Conservation (phyloP, 768 basidiomycete genomes). For the Tulasnella sp. region DNA sequence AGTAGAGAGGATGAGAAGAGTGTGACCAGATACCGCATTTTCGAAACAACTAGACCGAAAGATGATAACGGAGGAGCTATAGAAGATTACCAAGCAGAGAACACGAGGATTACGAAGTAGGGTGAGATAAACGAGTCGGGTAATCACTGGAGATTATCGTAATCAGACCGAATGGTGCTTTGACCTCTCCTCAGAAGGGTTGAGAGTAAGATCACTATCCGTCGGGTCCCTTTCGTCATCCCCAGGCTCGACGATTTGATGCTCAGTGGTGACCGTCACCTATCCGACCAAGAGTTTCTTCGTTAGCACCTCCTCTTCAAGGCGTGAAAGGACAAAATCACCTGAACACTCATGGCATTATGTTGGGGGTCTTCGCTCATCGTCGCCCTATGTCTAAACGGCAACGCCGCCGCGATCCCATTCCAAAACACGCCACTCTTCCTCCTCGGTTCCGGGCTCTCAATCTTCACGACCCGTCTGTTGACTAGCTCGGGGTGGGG, state of each 20-base stretch:
- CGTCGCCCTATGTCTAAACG: not conserved
- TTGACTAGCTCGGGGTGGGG: not conserved
- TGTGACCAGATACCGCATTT: too few relatives aligned
- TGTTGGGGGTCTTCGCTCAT: conserved; percentile 4
- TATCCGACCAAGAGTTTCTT: not conserved
- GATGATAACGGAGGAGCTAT: too few relatives aligned
- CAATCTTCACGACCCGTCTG: not conserved
- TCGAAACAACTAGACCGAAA: too few relatives aligned
- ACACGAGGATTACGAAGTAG: too few relatives aligned
- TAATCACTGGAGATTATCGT: not conserved
- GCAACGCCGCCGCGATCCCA: not conserved
- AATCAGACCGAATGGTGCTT: not conserved
- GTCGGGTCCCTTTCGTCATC: not conserved
- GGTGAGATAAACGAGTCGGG: too few relatives aligned
- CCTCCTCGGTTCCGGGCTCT: not conserved
- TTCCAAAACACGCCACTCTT: not conserved
- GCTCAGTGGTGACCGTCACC: conserved; percentile 12
- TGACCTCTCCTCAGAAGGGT: not conserved
- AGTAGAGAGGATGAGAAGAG: too few relatives aligned
- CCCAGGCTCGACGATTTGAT: not conserved
- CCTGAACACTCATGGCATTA: conserved; percentile 1
- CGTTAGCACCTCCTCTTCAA: not conserved
- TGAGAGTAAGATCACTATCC: not conserved
- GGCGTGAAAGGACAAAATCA: not conserved
- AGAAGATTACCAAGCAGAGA: too few relatives aligned